Evolutionary conservation across 177 flowering plant genomes (phyloP), one percentile per base, ranked within the genome.

Genomic region (Tripterygium wilfordii): DNA sequence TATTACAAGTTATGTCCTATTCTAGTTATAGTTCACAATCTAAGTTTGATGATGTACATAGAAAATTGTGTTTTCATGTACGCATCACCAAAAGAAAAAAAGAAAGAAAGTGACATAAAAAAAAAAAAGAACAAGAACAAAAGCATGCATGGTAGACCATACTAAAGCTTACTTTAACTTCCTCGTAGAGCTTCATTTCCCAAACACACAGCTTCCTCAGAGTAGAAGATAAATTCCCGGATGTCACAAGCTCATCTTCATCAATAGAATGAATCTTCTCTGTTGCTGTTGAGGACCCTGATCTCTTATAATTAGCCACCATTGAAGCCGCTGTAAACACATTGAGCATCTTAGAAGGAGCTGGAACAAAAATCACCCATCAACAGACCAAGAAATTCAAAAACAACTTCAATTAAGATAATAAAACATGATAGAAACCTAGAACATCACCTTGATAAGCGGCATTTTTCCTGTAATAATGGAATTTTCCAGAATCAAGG

Each of bases 151-250:
- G 26, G 45, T 23, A 25, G 24, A 23, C 8, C 18, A 40, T 2
- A 21, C 32, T 28, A 14, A 35, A 28, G 42, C 57, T 22, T 30
- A 66, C 74, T 65, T 69, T 65, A 49, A 70, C 75, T 56, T 70
- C 75, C 19, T 56, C 29, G 14, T 62, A 52, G 15, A 70, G 75
- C 29, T 70, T 70, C 48, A 61, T 62, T 60, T 70, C 75, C 75
- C 75, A 70, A 46, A 62, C 14, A 24, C 25, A 56, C 23, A 70
- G 68, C 52, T 62, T 70, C 48, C 41, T 48, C 48, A 70, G 16
- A 24, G 57, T 58, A 9, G 65, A 55, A 8, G 65, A 54, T 4
- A 70, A 41, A 48, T 51, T 59, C 39, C 24, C 32, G 0, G 65
- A 41, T 14, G 23, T 45, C 51, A 36, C 13, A 2, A 20, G 46